phyloP scores from a whole-genome alignment of 148 eudicot species.

The Tetragonia tetragonoides region DNA sequence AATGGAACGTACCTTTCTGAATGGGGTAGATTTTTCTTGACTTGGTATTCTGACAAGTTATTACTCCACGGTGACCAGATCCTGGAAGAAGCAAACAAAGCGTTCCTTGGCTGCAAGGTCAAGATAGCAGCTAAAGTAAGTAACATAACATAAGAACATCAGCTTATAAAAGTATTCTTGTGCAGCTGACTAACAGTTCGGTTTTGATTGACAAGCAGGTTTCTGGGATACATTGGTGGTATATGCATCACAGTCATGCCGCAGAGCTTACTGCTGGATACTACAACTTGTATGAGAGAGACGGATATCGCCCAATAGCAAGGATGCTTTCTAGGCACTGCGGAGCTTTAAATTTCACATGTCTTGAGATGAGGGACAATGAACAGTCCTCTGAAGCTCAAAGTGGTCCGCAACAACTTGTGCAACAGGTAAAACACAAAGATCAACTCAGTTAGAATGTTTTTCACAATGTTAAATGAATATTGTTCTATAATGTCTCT shows the following conservation, averaged over 20 bases:
- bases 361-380: slow-evolving; percentile 78
- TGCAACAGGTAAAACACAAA: slow-evolving; percentile 58
- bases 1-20: slow-evolving; percentile 60
- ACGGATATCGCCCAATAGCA: slow-evolving; percentile 81
- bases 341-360: slow-evolving; percentile 61
- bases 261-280: slow-evolving; percentile 86
- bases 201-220: slow-evolving; percentile 35
- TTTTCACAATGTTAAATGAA: background rate
- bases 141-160: background rate
- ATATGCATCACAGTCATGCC: slow-evolving; percentile 58
- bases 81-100: slow-evolving; percentile 79
- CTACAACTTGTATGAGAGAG: slow-evolving; percentile 65
- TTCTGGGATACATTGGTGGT: slow-evolving; percentile 94
- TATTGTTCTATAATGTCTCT: no score
- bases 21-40: slow-evolving; percentile 75
- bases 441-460: background rate
- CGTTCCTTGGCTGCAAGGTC: slow-evolving; percentile 63
- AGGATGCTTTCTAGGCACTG: slow-evolving; percentile 76
- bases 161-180: no score
- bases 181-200: background rate
- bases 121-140: slow-evolving; percentile 69
- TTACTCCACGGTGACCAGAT: slow-evolving; percentile 78
- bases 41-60: slow-evolving; percentile 82
- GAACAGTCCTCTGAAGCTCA: slow-evolving; percentile 60
- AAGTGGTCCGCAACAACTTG: slow-evolving; percentile 71